These are phyloP conservation scores for Pichia gijzeniarum DNA, from an alignment of 805 yeast genomes.

Conservation along the genomic window DNA sequence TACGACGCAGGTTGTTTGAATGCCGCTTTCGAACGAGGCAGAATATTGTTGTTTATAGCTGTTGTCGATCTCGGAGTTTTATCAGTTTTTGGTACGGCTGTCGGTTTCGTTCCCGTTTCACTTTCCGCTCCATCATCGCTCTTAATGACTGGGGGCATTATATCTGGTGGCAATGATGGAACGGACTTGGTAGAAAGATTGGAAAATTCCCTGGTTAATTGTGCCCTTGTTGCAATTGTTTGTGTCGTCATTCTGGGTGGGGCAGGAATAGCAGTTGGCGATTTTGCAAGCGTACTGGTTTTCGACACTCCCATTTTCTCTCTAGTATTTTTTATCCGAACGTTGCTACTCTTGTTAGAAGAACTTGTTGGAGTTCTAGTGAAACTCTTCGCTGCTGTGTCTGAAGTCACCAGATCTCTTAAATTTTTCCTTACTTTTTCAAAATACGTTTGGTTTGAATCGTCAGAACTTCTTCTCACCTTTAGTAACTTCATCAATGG, in stretches of 20 bases:
- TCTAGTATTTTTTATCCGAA: not conserved
- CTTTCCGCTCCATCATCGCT: not conserved
- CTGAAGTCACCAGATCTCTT: not conserved
- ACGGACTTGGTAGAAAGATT: not conserved
- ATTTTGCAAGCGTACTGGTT: not conserved
- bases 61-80: not conserved
- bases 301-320: not conserved
- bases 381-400: not conserved
- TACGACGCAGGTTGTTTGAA: not conserved
- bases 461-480: slow-evolving; percentile 14
- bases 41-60: not conserved
- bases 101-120: not conserved
- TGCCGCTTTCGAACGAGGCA: slow-evolving; percentile 1
- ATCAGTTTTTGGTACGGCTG: not conserved
- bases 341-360: not conserved
- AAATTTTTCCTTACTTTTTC: slow-evolving; percentile 1
- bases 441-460: slow-evolving; percentile 1
- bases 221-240: slow-evolving; percentile 13
- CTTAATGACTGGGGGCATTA: not conserved
- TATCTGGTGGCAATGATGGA: not conserved
- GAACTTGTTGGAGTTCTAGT: not conserved
- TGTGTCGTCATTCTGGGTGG: slow-evolving; percentile 3
- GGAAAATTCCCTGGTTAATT: slow-evolving; percentile 10
- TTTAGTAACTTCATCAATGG: slow-evolving; percentile 45
- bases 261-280: not conserved